These are phyloP conservation scores for Aspergillus ochraceoroseus DNA, from an alignment of 2,329 filamentous ascomycete genomes.

Conservation along the genomic window DNA sequence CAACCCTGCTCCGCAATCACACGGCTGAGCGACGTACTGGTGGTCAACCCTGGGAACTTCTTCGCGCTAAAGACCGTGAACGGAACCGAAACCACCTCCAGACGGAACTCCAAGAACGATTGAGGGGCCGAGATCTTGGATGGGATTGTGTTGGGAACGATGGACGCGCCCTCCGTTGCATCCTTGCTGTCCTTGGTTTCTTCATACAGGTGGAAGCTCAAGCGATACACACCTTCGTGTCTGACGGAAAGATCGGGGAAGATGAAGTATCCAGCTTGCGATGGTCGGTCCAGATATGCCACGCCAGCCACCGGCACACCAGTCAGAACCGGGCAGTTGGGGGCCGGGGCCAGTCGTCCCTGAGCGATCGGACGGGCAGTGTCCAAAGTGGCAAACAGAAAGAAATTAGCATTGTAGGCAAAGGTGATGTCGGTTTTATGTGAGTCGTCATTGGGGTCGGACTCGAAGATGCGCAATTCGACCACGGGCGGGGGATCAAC, in stretches of 20 bases:
- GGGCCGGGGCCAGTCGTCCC: slow-evolving; percentile 65
- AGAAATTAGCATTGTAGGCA: slow-evolving; percentile 93
- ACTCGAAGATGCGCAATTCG: slow-evolving; percentile 79
- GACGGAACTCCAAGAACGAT: slow-evolving; percentile 71
- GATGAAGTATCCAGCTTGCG: slow-evolving; percentile 81
- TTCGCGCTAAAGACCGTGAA: slow-evolving; percentile 95
- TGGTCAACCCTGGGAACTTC: slow-evolving; percentile 91
- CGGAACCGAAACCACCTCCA: slow-evolving; percentile 81
- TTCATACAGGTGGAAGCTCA: slow-evolving; percentile 91
- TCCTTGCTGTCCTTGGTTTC: slow-evolving; percentile 83
- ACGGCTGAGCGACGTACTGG: slow-evolving; percentile 83
- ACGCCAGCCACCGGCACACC: slow-evolving; percentile 93
- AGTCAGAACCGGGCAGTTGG: slow-evolving; percentile 75
- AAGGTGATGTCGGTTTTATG: slow-evolving; percentile 72
- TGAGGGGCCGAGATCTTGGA: slow-evolving; percentile 43
- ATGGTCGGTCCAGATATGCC: slow-evolving; percentile 86
- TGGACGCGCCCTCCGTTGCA: slow-evolving; percentile 55
- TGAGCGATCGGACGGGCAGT: slow-evolving; percentile 77
- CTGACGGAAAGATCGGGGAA: slow-evolving; percentile 95
- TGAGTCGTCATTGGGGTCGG: slow-evolving; percentile 49
- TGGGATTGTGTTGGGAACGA: slow-evolving; percentile 32
- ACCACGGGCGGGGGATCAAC: slow-evolving; percentile 95
- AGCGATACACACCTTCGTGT: slow-evolving; percentile 87
- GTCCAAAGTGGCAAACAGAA: slow-evolving; percentile 88
- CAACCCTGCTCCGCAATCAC: slow-evolving; percentile 95